These are phyloP conservation scores for Candida andamanensis DNA, from an alignment of 805 yeast species.

Conservation along the genomic window DNA sequence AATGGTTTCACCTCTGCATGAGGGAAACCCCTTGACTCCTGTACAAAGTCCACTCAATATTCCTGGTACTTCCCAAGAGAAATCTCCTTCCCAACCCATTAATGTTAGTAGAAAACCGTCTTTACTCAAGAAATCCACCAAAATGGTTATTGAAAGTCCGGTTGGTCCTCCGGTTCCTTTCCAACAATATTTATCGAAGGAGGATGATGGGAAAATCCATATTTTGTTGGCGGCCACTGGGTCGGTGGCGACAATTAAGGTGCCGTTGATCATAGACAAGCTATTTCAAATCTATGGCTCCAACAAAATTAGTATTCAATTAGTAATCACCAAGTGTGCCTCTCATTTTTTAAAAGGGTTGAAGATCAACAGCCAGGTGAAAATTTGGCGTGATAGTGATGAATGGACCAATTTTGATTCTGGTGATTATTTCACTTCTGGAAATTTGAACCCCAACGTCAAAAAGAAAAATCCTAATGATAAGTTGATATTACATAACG, in stretches of 20 bases:
- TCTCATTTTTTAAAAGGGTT: constrained; percentile 62
- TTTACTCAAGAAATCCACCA: constrained; percentile 34
- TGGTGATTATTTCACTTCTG: constrained; percentile 12
- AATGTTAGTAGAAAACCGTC: constrained; percentile 12
- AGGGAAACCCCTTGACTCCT: constrained; percentile 7
- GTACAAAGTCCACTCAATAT: not conserved
- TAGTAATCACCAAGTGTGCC: constrained; percentile 81
- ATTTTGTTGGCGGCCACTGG: constrained; percentile 92
- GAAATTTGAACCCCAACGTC: too few relatives aligned
- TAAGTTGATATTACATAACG: constrained; percentile 38
- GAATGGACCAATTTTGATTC: constrained; percentile 65
- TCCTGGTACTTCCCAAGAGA: not conserved
- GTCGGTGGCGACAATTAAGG: constrained; percentile 92
- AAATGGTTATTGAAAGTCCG: constrained; percentile 53
- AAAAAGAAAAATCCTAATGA: constrained; percentile 29
- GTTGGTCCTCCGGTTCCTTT: constrained; percentile 69
- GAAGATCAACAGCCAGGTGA: constrained; percentile 59
- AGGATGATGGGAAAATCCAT: constrained; percentile 84
- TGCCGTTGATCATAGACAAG: constrained; percentile 84
- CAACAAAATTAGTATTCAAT: constrained; percentile 68
- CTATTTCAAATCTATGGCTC: constrained; percentile 73
- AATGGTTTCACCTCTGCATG: constrained; percentile 8
- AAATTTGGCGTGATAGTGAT: constrained; percentile 89
- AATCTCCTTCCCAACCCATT: constrained; percentile 11
- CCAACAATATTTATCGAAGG: constrained; percentile 60